Base-by-base conservation (phyloP, 176 grass and related monocot genomes). In the Saccharum spontaneum region DNA sequence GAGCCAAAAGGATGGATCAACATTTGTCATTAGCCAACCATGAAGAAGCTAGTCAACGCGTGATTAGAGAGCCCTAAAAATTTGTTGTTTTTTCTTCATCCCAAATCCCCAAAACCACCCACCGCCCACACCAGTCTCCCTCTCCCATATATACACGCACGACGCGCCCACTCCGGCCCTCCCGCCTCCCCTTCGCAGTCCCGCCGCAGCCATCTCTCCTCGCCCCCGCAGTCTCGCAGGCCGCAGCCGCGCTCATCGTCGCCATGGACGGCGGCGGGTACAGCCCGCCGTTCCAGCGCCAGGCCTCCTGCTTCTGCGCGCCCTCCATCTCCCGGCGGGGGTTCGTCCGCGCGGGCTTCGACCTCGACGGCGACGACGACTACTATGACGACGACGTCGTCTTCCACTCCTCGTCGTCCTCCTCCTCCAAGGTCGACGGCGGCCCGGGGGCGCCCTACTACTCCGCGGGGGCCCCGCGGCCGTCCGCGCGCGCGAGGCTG, bases 261-360 rank as follows among this genome's bases (percentile, higher is more conserved):
- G 49, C 73, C 82, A 93, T 93, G 86, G 91, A 92, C 73, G 84
- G 73, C 88, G 72, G 81, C 54, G 75, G 63, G 69, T 86, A 84
- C 83, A 88, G 87, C 74, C 82, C 86, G 43, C 74, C 85, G 23
- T 86, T 94, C 71, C 92, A 90, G 81, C 76, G 90, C 11, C 94
- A 90, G 83, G 78, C 89, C 31, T 94, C 92, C 10, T 94, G 92
- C 81, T 81, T 86, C 76, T 97, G 94, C 79, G 81, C 70, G 0
- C 86, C 86, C 28, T 82, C 80, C 84, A 79, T 89, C 75, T 83
- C 83, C 50, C 87, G 87, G 11, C 80, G 80, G 0, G 78, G 85
- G 26, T 84, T 88, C 87, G 75, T 79, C 52, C 92, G 92, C 71
- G 63, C 66, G 43, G 84, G 86, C 71, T 79, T 88, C 86, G 68